phyloP scores from a whole-genome alignment of 805 yeast species.

The Metschnikowia similis region DNA sequence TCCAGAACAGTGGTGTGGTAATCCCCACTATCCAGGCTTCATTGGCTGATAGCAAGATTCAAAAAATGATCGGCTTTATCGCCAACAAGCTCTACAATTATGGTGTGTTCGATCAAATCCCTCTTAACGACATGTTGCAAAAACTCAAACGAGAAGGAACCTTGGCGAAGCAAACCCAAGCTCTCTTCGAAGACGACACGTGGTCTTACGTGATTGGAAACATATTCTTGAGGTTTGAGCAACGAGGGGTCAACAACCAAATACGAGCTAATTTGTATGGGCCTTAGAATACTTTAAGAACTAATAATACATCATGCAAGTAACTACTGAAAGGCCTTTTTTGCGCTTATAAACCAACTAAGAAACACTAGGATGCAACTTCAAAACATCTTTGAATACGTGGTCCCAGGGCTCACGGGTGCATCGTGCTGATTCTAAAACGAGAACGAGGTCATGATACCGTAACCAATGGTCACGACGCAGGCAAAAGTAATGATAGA shows the following conservation, averaged over 20 bases:
- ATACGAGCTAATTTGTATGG: conserved; percentile 32
- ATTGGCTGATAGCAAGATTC: conserved; percentile 19
- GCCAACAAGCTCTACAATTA: conserved; percentile 27
- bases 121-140: conserved; percentile 20
- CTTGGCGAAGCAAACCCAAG: conserved; percentile 23
- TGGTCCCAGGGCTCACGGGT: not conserved
- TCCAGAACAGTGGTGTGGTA: conserved; percentile 28
- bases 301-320: conserved; percentile 1
- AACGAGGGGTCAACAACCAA: conserved; percentile 26
- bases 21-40: conserved; percentile 25
- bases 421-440: conserved; percentile 1
- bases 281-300: not conserved
- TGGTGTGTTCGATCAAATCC: conserved; percentile 31
- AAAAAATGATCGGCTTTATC: conserved; percentile 19
- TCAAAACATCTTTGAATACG: no score
- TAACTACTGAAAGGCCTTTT: not conserved
- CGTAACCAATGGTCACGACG: conserved; percentile 38
- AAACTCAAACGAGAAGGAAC: conserved; percentile 21
- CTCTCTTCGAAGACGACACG: conserved; percentile 24
- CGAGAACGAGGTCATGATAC: conserved; percentile 27
- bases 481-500: conserved; percentile 33
- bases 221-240: conserved; percentile 28
- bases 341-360: not conserved
- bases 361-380: not conserved
- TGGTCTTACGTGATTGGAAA: conserved; percentile 31